Evolutionary conservation across 2,329 filamentous ascomycete genomes (phyloP), one percentile per base, ranked within the genome.

Genomic region (Colletotrichum filicis): DNA sequence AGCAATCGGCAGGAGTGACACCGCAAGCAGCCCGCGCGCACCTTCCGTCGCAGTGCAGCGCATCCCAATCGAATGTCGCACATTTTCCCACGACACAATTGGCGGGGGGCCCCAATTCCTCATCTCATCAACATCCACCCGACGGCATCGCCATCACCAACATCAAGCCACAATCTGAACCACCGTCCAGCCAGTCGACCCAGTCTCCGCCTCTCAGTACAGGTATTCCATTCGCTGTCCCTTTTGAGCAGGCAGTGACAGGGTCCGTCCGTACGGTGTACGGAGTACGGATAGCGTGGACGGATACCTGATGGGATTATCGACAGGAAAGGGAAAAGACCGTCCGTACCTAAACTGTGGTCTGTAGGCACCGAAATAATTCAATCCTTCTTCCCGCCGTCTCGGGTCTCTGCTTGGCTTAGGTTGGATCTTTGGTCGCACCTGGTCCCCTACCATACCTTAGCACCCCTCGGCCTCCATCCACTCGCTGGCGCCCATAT

Each of bases 321-420:
- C 30, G 35, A 49, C 55, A 59, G 65, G 58, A 63, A 56, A 57
- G n/a, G 68, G 22, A 16, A 71, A 71, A 62, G 58, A 68, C 57
- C 57, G 49, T 62, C 69, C 66, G 56, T 70, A 14, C 19, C 42
- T 49, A n/a, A 49, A 42, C 37, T 12, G 37, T 42, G 37, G 16
- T 42, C 52, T 58, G 70, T 56, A 73, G 70, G 70, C 70, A 70
- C 60, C 70, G 60, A 73, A 52, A 73, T 70, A 73, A 73, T 53
- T 16, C 30, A 55, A 70, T 65, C 66, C 26, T 35, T 37, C 70
- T 52, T 73, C 53, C 64, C 64, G 22, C 64, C 55, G 68, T 52
- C 4, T 58, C 32, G 68, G 28, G 55, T 37, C 57, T 49, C 42
- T 49, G 42, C 42, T 49, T 49, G 42, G 42, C 56, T 26, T 60